A percentile compares a stretch with the other conserved stretches of the same genome.
Conservation (phyloP, 768 basidiomycete genomes). For the Termitomyces eurrhizus region DNA sequence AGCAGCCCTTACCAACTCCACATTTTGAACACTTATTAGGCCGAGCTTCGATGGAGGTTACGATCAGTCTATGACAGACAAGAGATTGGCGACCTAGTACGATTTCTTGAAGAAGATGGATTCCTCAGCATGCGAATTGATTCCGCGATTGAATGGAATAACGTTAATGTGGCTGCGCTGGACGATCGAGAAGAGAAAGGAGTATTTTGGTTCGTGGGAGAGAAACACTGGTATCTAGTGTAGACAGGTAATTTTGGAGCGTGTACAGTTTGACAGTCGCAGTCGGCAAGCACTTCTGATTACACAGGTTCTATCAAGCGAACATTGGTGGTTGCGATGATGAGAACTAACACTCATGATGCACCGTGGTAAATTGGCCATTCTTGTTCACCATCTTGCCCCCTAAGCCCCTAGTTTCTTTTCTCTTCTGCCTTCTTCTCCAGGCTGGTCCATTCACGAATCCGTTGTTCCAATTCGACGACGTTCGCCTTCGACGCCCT, state of each 20-base stretch:
- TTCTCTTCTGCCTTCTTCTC: constrained; percentile 21
- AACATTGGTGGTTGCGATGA: background rate
- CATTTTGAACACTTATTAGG: constrained; percentile 31
- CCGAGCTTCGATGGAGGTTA: constrained; percentile 69
- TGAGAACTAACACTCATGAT: background rate
- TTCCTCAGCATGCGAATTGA: constrained; percentile 35
- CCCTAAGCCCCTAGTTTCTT: constrained; percentile 9
- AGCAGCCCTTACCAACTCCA: background rate
- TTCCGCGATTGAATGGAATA: constrained; percentile 18
- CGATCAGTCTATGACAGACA: constrained; percentile 71
- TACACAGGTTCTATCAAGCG: background rate
- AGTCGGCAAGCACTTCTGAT: background rate
- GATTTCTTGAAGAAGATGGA: constrained; percentile 49
- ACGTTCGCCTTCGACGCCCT: constrained; percentile 27
- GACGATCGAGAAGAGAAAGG: constrained; percentile 50
- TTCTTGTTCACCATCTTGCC: background rate
- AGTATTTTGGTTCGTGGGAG: constrained; percentile 56
- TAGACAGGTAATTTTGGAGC: constrained; percentile 22
- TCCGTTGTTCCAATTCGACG: constrained; percentile 20
- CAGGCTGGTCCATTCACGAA: constrained; percentile 25
- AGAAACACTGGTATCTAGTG: constrained; percentile 65
- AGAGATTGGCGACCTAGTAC: constrained; percentile 63
- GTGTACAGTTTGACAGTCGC: background rate
- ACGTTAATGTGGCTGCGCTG: constrained; percentile 27
- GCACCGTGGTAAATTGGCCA: background rate